Conservation (phyloP, 2,329 filamentous ascomycete genomes). For the Curvularia sp. region DNA sequence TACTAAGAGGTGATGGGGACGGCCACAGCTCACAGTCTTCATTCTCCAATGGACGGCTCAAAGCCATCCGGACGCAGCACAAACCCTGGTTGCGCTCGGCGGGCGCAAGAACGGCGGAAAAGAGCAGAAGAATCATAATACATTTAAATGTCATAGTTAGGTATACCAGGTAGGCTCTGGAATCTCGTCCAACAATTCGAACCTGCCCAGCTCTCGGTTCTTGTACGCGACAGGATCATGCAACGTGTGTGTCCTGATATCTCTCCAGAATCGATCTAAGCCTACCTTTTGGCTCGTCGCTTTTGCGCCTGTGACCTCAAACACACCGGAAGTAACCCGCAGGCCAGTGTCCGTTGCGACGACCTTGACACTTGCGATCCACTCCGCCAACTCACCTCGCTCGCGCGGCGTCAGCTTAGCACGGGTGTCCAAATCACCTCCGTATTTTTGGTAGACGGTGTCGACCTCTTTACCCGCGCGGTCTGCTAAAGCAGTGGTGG, state of each 20-base stretch:
- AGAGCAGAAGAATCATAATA: not conserved
- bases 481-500: slow-evolving; percentile 66
- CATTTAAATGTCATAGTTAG: slow-evolving; percentile 30
- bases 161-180: slow-evolving; percentile 70
- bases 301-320: slow-evolving; percentile 68
- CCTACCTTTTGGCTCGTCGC: slow-evolving; percentile 66
- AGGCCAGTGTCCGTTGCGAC: slow-evolving; percentile 68
- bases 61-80: not conserved
- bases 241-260: slow-evolving; percentile 70
- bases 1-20: not conserved
- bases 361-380: slow-evolving; percentile 68
- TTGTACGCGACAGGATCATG: slow-evolving; percentile 74
- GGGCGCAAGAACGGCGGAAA: not conserved
- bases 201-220: slow-evolving; percentile 68
- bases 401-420: slow-evolving; percentile 58
- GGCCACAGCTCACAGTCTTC: not conserved
- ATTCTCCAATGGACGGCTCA: not conserved
- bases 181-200: slow-evolving; percentile 62
- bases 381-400: slow-evolving; percentile 68
- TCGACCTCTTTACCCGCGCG: slow-evolving; percentile 61
- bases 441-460: slow-evolving; percentile 56
- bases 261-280: slow-evolving; percentile 71
- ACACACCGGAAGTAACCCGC: slow-evolving; percentile 66
- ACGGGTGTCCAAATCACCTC: slow-evolving; percentile 44
- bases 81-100: not conserved